These are phyloP conservation scores for Hanseniaspora nectarophila DNA, from an alignment of 805 yeast species.

Conservation along the genomic window DNA sequence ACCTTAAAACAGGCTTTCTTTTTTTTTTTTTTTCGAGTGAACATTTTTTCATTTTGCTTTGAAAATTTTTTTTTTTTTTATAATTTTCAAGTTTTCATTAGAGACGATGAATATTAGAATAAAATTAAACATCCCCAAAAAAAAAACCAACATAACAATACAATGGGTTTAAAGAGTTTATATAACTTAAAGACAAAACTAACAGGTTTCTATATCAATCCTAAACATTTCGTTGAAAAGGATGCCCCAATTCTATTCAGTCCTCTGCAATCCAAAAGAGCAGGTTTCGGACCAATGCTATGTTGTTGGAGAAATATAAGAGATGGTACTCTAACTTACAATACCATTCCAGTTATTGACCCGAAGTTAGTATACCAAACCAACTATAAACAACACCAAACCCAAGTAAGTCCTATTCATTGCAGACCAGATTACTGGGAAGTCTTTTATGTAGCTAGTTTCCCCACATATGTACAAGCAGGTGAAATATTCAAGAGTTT, in stretches of 20 bases:
- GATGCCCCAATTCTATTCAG: constrained; percentile 19
- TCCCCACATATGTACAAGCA: constrained; percentile 49
- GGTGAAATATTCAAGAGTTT: constrained; percentile 63
- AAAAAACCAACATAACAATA: not conserved
- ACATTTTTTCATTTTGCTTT: too few species aligned
- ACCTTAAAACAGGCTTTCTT: too few species aligned
- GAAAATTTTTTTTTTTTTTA: too few species aligned
- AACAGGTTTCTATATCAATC: constrained; percentile 16
- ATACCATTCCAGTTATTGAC: constrained; percentile 58
- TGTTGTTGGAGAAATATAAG: constrained; percentile 74
- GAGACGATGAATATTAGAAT: too few species aligned
- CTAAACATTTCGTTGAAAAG: constrained; percentile 34
- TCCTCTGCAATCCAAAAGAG: constrained; percentile 44
- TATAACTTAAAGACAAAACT: not conserved
- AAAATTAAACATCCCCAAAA: not conserved
- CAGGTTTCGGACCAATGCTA: constrained; percentile 71
- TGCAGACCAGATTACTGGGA: constrained; percentile 78
- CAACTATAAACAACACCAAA: constrained; percentile 72
- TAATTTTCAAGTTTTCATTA: too few species aligned
- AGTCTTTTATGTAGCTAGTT: constrained; percentile 71
- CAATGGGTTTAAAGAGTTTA: not conserved
- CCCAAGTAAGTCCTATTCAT: constrained; percentile 75
- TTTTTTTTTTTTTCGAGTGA: too few species aligned
- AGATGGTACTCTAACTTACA: constrained; percentile 78
- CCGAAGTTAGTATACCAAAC: constrained; percentile 42